These are phyloP conservation scores for Phytophthora sp. DNA, from an alignment of 352 stramenopile genomes.

Conservation along the genomic window DNA sequence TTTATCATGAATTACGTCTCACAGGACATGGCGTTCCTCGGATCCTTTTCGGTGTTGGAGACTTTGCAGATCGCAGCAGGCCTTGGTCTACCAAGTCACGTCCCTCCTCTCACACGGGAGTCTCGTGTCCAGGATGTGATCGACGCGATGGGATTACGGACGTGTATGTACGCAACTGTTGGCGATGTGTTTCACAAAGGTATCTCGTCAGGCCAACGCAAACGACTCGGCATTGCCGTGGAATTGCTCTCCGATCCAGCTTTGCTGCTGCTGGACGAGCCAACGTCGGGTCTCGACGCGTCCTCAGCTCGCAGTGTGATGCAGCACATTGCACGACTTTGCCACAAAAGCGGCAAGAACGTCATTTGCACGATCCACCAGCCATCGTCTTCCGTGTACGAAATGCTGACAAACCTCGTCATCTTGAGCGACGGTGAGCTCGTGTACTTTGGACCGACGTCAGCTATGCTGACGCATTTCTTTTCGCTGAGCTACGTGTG, in stretches of 20 bases:
- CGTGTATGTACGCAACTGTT: constrained; percentile 64
- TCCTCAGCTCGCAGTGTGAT: constrained; percentile 91
- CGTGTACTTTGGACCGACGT: constrained; percentile 90
- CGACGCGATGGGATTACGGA: constrained; percentile 69
- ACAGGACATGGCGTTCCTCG: constrained; percentile 66
- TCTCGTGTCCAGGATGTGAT: constrained; percentile 71
- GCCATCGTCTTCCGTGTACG: constrained; percentile 75
- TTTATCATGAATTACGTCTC: constrained; percentile 69
- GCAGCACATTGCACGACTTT: constrained; percentile 58
- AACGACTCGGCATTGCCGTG: constrained; percentile 92
- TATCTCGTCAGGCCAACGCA: constrained; percentile 89
- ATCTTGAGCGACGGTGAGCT: constrained; percentile 77
- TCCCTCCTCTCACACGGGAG: constrained; percentile 46
- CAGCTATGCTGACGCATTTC: constrained; percentile 56
- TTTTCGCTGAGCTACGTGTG: constrained; percentile 55
- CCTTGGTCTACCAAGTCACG: constrained; percentile 52
- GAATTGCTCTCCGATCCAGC: constrained; percentile 94
- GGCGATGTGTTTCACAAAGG: constrained; percentile 89
- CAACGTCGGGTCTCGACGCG: constrained; percentile 92
- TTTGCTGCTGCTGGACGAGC: constrained; percentile 96
- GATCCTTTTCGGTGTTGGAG: constrained; percentile 72
- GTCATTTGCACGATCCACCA: constrained; percentile 89
- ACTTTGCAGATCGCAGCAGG: constrained; percentile 67
- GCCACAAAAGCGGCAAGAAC: constrained; percentile 61
- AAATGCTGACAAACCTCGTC: constrained; percentile 70